Evolutionary conservation across 2,329 filamentous ascomycete species (phyloP), one percentile per base, ranked within the genome.

Genomic region (Calonectria fujianensis): DNA sequence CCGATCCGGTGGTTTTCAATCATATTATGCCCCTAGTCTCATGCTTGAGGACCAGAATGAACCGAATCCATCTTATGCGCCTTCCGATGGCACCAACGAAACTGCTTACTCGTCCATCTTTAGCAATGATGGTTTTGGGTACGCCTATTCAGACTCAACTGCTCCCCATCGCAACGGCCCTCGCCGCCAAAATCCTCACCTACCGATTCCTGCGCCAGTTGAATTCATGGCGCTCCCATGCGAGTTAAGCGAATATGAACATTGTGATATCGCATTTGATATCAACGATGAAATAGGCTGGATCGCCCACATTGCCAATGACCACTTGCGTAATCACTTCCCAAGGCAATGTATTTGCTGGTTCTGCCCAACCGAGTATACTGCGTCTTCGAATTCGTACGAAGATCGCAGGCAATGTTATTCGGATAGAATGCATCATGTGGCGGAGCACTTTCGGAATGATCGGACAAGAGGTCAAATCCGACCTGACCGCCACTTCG

Each of bases 321-420:
- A 83, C 1, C 89, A 91, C 75, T 77, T 87, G 11, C 2, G 45
- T 0, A 41, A 80, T 5, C 70, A 24, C 0, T 85, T 87, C 8
- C 89, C 89, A 0, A 11, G 14, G 0, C 76, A 76, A 14, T 84
- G 84, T 6, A 69, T 85, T 0, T 92, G 90, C 77, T 90, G 87
- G 86, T 91, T 90, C 74, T 92, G 90, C 77, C 83, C 88, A 69
- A 59, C 79, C 0, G 18, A 39, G 0, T 89, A 88, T 71, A 76
- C 78, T 8, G 75, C 83, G 3, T 63, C 52, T 0, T 59, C 75
- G 0, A 67, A 59, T 0, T 61, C 11, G 2, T 66, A 68, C 0
- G 75, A 73, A 0, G 77, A 80, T 20, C 74, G 66, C 13, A 57
- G 64, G n/a, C 57, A 68, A 3, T 78, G 83, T 41, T 89, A 88